These are phyloP conservation scores for Xylariaceae sp. DNA, from an alignment of 2,329 filamentous ascomycete species.

Conservation along the genomic window DNA sequence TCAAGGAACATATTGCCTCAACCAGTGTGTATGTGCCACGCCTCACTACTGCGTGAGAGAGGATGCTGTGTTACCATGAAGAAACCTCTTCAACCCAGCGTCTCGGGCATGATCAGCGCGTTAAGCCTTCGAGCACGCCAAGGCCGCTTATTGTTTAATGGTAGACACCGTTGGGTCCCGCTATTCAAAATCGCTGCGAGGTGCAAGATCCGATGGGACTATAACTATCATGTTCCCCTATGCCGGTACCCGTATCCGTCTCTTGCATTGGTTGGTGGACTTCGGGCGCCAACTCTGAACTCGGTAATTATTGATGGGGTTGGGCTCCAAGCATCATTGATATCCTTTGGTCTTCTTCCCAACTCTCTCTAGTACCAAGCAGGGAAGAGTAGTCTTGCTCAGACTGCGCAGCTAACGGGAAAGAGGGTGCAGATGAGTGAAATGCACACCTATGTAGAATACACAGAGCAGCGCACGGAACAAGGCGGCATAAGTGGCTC, in stretches of 20 bases:
- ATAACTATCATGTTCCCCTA: not conserved
- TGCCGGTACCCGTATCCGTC: conserved; percentile 11
- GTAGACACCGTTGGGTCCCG: not conserved
- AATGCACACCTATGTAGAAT: no score
- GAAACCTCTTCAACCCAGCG: not conserved
- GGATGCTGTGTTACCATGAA: conserved; percentile 15
- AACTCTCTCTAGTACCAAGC: no score
- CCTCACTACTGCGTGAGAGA: conserved; percentile 9
- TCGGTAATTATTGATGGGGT: no score
- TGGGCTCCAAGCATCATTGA: not conserved
- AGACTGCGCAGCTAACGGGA: no score
- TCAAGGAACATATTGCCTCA: not conserved
- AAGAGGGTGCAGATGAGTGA: no score
- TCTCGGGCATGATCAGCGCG: conserved; percentile 14
- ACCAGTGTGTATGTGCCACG: conserved; percentile 4
- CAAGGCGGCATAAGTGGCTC: no score
- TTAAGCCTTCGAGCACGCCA: not conserved
- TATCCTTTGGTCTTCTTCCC: no score
- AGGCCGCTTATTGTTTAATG: not conserved
- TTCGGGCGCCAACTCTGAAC: conserved; percentile 1
- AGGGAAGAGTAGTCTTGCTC: no score
- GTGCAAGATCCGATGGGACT: not conserved
- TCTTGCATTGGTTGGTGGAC: not conserved
- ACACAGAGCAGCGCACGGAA: no score
- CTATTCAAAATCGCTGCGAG: not conserved